Evolutionary conservation across 345 rosid genomes (phyloP), one percentile per base, ranked within the genome.

Genomic region (Excoecaria cochinchinensis): DNA sequence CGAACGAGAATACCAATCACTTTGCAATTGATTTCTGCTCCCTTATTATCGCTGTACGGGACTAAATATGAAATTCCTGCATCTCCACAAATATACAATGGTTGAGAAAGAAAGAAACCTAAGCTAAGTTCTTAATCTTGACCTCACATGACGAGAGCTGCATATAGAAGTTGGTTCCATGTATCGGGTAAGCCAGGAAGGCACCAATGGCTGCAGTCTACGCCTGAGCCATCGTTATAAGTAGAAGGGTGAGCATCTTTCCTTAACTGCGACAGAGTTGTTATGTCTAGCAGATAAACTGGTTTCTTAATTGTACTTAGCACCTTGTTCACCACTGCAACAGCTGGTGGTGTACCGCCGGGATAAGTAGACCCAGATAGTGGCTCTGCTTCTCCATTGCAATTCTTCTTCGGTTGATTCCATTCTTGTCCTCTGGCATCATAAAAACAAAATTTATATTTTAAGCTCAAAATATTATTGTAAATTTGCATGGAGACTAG

Each of bases 181-280:
- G 90, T 90, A 84, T 94, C 98, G 0, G 98, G 98, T 83, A 94
- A 76, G 51, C 98, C 97, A 25, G 98, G 97, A 69, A 94, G 95
- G 84, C 97, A 91, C 97, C 98, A 94, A 50, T 94, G 98, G 81
- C 98, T 94, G 82, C 98, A 94, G 64, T 94, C 98, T 0, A 70
- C 87, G 73, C 97, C 91, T 0, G 86, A 83, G 73, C 79, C 76
- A 5, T 72, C 84, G 0, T 89, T 81, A 38, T 91, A 92, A 9
- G 87, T 62, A 4, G 98, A 89, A 11, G 97, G 98, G 74, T 94
- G 98, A 4, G 95, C 98, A 53, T 94, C 98, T 80, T 94, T 94
- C 61, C 97, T 86, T 76, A 94, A 69, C 70, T 94, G 98, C 14
- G 98, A 94, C 22, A 94, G 82, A 12, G 92, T 87, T 5, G 97